Percentiles rank a stretch among this genome's conserved stretches.
Evolutionary conservation across 2,329 filamentous ascomycete genomes (phyloP).

Genomic region (Ophiosphaerella korrae): DNA sequence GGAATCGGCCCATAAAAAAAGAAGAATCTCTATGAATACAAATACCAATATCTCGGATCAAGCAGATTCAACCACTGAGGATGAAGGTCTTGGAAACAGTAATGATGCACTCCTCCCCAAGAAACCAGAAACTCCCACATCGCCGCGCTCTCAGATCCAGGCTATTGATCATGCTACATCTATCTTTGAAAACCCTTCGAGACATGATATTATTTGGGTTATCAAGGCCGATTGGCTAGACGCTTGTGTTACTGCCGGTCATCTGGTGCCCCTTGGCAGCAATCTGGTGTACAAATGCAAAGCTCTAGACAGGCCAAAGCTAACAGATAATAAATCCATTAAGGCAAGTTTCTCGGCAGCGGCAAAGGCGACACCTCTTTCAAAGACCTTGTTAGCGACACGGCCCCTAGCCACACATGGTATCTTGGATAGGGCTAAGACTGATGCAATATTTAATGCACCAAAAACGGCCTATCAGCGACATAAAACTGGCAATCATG

Average conservation of each 20-base stretch:
- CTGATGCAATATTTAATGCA: conserved; percentile 46
- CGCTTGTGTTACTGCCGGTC: conserved; percentile 51
- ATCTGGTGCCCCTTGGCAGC: conserved; percentile 53
- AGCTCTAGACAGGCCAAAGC: conserved; percentile 47
- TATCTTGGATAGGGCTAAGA: conserved; percentile 62
- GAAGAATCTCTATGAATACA: conserved; percentile 10
- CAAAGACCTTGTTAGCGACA: conserved; percentile 25
- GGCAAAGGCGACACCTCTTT: conserved; percentile 11
- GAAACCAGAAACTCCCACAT: conserved; percentile 6
- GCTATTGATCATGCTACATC: background rate
- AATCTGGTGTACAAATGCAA: conserved; percentile 60
- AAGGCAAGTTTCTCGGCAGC: conserved; percentile 16
- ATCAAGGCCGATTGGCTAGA: conserved; percentile 61
- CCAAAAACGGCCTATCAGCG: conserved; percentile 19
- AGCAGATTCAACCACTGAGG: conserved; percentile 30
- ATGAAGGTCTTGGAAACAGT: conserved; percentile 17
- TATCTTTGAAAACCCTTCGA: conserved; percentile 20
- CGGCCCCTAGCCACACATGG: conserved; percentile 25
- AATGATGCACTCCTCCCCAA: conserved; percentile 14
- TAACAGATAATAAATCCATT: conserved; percentile 25
- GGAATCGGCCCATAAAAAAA: conserved; percentile 22
- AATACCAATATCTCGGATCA: conserved; percentile 14
- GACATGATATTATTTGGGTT: conserved; percentile 52
- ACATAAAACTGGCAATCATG: conserved; percentile 20
- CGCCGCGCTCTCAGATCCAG: conserved; percentile 12